These are phyloP conservation scores for Xylariomycetidae sp. DNA, from an alignment of 2,329 filamentous ascomycete genomes.

Conservation along the genomic window DNA sequence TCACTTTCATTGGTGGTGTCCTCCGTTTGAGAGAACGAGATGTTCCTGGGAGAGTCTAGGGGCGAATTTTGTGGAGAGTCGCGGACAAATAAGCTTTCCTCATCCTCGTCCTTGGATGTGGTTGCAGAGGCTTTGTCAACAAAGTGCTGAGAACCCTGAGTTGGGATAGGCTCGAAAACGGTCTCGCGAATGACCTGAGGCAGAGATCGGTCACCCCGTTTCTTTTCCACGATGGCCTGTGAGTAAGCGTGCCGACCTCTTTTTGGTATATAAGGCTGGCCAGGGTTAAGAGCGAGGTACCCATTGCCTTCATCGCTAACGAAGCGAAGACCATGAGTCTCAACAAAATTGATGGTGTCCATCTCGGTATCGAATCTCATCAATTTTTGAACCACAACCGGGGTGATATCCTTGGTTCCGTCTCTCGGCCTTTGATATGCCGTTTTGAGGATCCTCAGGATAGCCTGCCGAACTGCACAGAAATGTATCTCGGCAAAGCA, in stretches of 20 bases:
- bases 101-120: too few relatives aligned
- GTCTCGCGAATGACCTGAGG: constrained; percentile 53
- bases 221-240: constrained; percentile 52
- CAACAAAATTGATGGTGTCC: constrained; percentile 62
- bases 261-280: constrained; percentile 40
- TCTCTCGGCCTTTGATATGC: constrained; percentile 54
- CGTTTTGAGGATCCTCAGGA: constrained; percentile 50
- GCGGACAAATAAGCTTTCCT: constrained; percentile 25
- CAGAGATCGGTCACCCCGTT: constrained; percentile 48
- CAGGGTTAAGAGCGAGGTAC: constrained; percentile 42
- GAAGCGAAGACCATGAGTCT: constrained; percentile 53
- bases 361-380: constrained; percentile 64
- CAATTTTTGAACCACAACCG: constrained; percentile 49
- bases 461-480: constrained; percentile 53
- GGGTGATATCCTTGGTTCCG: constrained; percentile 56
- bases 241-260: constrained; percentile 54
- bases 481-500: constrained; percentile 68
- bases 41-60: too few relatives aligned
- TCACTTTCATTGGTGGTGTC: constrained; percentile 7
- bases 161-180: constrained; percentile 33
- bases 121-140: too few relatives aligned
- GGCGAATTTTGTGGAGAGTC: too few relatives aligned
- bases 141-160: too few relatives aligned
- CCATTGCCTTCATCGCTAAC: constrained; percentile 32
- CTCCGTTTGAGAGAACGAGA: too few relatives aligned